Evolutionary conservation across 1,139 yeast species (phyloP).

Genomic region (Saccharomyces hybrid): DNA sequence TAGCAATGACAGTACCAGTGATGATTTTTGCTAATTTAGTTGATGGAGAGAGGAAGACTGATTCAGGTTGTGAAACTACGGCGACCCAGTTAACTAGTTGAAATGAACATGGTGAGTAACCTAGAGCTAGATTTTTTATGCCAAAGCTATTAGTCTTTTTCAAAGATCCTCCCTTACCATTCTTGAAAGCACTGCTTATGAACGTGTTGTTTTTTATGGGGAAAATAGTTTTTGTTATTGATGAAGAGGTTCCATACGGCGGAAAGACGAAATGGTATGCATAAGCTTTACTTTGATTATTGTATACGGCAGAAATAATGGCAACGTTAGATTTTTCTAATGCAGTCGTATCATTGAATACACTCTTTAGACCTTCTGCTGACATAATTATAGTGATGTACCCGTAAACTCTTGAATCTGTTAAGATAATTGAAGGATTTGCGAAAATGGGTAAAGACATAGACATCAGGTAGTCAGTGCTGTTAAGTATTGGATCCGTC

Average conservation of each 20-base stretch:
- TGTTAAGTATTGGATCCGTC: constrained; percentile 52
- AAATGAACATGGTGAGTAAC: constrained; percentile 53
- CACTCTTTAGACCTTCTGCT: constrained; percentile 46
- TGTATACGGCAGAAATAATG: constrained; percentile 32
- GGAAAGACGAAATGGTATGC: constrained; percentile 38
- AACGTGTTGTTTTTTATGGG: constrained; percentile 29
- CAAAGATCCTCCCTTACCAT: constrained; percentile 43
- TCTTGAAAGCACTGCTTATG: constrained; percentile 20
- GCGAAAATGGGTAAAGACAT: constrained; percentile 58
- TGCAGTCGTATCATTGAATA: constrained; percentile 45
- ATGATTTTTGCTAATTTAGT: constrained; percentile 57
- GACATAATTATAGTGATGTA: constrained; percentile 60
- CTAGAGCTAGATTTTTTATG: constrained; percentile 54
- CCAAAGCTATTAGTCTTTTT: constrained; percentile 40
- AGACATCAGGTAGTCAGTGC: constrained; percentile 34
- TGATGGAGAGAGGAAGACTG: constrained; percentile 58
- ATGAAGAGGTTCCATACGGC: constrained; percentile 24
- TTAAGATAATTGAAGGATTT: constrained; percentile 60
- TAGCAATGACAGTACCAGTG: constrained; percentile 71
- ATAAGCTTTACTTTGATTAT: constrained; percentile 21
- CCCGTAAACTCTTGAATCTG: constrained; percentile 57
- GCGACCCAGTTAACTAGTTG: constrained; percentile 65
- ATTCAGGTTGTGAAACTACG: constrained; percentile 56
- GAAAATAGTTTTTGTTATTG: constrained; percentile 19
- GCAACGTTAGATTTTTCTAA: constrained; percentile 38